Percentiles rank a stretch among this genome's conserved stretches.
phyloP scores from a whole-genome alignment of 805 yeast genomes.

The Spathaspora girioi region DNA sequence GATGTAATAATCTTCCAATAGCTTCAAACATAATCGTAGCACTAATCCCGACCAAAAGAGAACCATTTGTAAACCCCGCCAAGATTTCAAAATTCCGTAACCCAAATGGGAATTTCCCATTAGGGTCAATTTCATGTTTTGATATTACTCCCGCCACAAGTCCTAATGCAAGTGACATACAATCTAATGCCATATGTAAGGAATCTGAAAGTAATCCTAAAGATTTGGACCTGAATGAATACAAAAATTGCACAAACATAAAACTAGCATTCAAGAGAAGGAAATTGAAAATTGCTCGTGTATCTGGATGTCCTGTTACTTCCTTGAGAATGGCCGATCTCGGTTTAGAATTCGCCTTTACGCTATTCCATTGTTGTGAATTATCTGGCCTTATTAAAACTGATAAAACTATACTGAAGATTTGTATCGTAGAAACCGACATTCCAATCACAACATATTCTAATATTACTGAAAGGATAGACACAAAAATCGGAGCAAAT shows the following conservation, averaged over 20 bases:
- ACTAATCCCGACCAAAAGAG: constrained; percentile 81
- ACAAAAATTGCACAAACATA: constrained; percentile 90
- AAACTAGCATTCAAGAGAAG: constrained; percentile 81
- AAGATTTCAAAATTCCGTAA: constrained; percentile 80
- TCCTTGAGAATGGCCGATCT: constrained; percentile 22
- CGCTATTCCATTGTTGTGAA: neutral
- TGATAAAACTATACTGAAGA: constrained; percentile 8
- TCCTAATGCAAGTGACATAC: constrained; percentile 86
- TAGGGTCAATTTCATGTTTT: constrained; percentile 42
- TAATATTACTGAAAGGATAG: constrained; percentile 14
- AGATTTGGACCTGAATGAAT: constrained; percentile 90
- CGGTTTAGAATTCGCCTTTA: neutral
- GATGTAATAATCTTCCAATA: constrained; percentile 71
- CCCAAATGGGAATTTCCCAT: constrained; percentile 81
- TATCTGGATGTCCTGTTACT: constrained; percentile 48
- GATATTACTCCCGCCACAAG: constrained; percentile 70
- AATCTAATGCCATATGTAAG: constrained; percentile 93
- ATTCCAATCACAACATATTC: constrained; percentile 18
- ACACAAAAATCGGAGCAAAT: constrained; percentile 14
- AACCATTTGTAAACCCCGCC: constrained; percentile 95
- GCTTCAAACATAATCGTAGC: constrained; percentile 88
- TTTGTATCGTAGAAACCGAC: constrained; percentile 3
- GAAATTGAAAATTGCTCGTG: constrained; percentile 85
- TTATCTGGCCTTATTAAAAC: constrained; percentile 15
- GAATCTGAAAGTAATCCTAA: constrained; percentile 90